phyloP scores from a whole-genome alignment of 1,139 yeast species.

The Candida dubliniensis region DNA sequence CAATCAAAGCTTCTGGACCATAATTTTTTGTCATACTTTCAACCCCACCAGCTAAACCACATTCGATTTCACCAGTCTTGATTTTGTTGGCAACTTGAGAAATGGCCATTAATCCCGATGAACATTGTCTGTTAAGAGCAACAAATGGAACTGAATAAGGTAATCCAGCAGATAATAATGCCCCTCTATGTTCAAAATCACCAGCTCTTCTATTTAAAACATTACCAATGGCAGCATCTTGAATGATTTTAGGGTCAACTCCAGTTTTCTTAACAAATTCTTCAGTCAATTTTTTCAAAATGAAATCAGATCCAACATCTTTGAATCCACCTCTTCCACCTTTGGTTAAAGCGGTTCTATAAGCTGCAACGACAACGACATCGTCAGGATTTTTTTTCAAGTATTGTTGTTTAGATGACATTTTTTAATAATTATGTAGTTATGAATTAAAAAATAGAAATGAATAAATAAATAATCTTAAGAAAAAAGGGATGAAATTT shows the following conservation, averaged over 20 bases:
- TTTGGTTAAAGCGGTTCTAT: slow-evolving; percentile 85
- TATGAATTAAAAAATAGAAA: slow-evolving; percentile 21
- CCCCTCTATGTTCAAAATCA: slow-evolving; percentile 90
- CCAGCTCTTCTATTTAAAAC: slow-evolving; percentile 91
- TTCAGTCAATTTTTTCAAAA: slow-evolving; percentile 61
- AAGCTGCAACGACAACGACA: slow-evolving; percentile 83
- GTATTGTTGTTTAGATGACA: slow-evolving; percentile 44
- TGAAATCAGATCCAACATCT: slow-evolving; percentile 73
- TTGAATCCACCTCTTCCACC: slow-evolving; percentile 83
- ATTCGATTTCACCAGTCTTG: slow-evolving; percentile 79
- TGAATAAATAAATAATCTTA: too few relatives aligned
- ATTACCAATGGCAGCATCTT: slow-evolving; percentile 85
- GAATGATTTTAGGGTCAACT: slow-evolving; percentile 67
- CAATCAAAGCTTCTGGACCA: slow-evolving; percentile 70
- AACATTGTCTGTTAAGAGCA: slow-evolving; percentile 90
- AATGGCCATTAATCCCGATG: slow-evolving; percentile 89
- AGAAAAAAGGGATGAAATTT: too few relatives aligned
- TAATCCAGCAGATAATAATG: slow-evolving; percentile 48
- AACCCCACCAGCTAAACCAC: slow-evolving; percentile 90
- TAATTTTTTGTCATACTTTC: slow-evolving; percentile 89
- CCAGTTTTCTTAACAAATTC: slow-evolving; percentile 61
- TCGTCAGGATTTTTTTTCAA: slow-evolving; percentile 73
- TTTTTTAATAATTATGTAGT: slow-evolving; percentile 54
- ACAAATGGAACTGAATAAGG: slow-evolving; percentile 67
- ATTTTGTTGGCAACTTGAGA: slow-evolving; percentile 89